Evolutionary conservation across 345 rosid species (phyloP), one percentile per base, ranked within the genome.

Genomic region (Ailanthus altissimus): DNA sequence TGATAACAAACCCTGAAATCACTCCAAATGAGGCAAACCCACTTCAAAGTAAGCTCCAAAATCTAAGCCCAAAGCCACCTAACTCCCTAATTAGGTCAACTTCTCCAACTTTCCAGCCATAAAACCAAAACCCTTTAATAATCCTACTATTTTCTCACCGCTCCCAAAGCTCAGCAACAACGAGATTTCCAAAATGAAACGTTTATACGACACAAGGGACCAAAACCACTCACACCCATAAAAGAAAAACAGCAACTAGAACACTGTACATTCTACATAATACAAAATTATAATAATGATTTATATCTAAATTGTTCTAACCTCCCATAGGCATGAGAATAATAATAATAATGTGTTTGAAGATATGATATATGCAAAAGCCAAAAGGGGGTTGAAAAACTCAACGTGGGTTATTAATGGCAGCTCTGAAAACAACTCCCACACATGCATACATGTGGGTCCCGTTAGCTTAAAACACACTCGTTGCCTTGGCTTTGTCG

Each of bases 381-480:
- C 75, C 83, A 75, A 66, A 75, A 72, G 75, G 45, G 75, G 79
- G 63, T 81, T 66, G 56, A 86, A 82, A 72, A 79, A 63, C 81
- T 78, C 77, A 80, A 83, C 81, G 72, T 57, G 67, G 76, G 75
- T 72, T 36, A 78, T 76, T 77, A 74, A 81, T 80, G 82, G 77
- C 79, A 61, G 53, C 57, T 43, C 78, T 63, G 83, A 76, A 81
- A 77, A 65, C 80, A 54, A 78, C 42, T 62, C 57, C 4, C 58
- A 5, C 15, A 79, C 88, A 84, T 83, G 80, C 81, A 81, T 49
- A 23, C 84, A 81, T 74, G 93, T 88, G 94, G 97, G 91, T 75
- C 84, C 95, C 38, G 73, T 74, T 74, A 40, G 84, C 94, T 87
- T 86, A 68, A 69, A 83, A 83, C 91, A 84, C 79, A 88, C 91